Percentiles rank a stretch among this genome's conserved stretches.
Evolutionary conservation across 768 basidiomycete genomes (phyloP).

Genomic region (Lactifluus rugatus): DNA sequence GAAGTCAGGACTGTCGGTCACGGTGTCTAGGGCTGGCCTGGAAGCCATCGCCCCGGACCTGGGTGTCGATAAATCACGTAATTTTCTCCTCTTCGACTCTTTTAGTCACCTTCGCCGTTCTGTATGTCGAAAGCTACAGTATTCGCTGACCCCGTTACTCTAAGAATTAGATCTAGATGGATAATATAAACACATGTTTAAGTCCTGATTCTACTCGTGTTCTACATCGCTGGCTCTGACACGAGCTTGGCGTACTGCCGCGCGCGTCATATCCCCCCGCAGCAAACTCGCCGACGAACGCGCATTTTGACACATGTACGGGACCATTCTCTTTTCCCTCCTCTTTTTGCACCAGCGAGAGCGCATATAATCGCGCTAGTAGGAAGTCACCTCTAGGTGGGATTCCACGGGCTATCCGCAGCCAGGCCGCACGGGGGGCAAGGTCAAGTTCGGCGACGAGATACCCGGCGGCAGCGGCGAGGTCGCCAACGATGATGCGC

Average conservation of each 20-base stretch:
- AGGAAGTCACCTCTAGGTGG: constrained; percentile 4
- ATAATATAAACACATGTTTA: not conserved
- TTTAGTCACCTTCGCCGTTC: not conserved
- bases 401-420: constrained; percentile 8
- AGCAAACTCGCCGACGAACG: not conserved
- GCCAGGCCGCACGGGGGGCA: constrained; percentile 8
- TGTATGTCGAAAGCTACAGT: not conserved
- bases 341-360: not conserved
- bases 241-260: not conserved
- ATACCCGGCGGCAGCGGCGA: constrained; percentile 11
- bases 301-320: too few species aligned
- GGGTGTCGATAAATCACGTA: too few species aligned
- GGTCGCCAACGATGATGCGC: constrained; percentile 4
- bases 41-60: too few species aligned
- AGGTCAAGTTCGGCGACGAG: constrained; percentile 9
- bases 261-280: not conserved
- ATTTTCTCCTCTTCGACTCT: too few species aligned
- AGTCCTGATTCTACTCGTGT: constrained; percentile 5
- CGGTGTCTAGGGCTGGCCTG: too few species aligned
- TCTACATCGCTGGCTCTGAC: not conserved
- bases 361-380: not conserved
- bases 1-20: too few species aligned
- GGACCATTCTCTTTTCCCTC: not conserved
- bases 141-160: too few species aligned
- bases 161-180: not conserved